Evolutionary conservation across 495 filamentous ascomycete species (phyloP).

Genomic region (Mycothermus thermophilus): DNA sequence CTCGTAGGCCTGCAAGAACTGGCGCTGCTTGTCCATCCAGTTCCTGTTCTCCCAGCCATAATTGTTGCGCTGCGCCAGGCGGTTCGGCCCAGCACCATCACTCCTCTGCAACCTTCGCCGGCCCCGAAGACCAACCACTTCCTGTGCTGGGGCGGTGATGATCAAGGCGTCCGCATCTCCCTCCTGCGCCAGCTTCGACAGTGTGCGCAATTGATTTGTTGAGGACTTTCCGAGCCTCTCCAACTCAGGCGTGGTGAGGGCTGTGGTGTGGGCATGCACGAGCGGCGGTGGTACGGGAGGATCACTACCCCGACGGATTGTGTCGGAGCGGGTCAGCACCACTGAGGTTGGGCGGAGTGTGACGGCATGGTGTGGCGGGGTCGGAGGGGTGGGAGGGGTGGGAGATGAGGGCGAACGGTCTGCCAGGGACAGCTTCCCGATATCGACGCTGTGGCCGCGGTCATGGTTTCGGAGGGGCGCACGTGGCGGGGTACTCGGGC

Average conservation of each 20-base stretch:
- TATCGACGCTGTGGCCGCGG: conserved; percentile 38
- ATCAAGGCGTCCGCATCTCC: conserved; percentile 64
- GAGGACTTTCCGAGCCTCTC: conserved; percentile 67
- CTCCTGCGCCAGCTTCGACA: conserved; percentile 72
- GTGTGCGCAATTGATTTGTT: conserved; percentile 73
- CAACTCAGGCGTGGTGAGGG: conserved; percentile 55
- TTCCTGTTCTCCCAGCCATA: conserved; percentile 72
- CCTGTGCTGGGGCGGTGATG: conserved; percentile 56
- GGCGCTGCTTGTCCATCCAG: conserved; percentile 98
- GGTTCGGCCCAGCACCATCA: conserved; percentile 33
- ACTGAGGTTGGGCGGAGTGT: conserved; percentile 40
- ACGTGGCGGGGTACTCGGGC: conserved; percentile 13
- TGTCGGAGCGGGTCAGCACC: conserved; percentile 38
- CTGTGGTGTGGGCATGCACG: conserved; percentile 30
- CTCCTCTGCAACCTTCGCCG: conserved; percentile 68
- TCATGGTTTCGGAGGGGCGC: conserved; percentile 22
- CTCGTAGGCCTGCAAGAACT: conserved; percentile 95
- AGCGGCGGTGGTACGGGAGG: conserved; percentile 20
- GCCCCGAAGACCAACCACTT: conserved; percentile 78
- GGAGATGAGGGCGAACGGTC: conserved; percentile 23
- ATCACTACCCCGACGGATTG: conserved; percentile 25
- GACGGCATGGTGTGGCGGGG: conserved; percentile 24
- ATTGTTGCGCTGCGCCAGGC: conserved; percentile 34
- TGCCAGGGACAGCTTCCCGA: conserved; percentile 31
- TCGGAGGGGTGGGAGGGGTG: conserved; percentile 14